Evolutionary conservation across 2,329 filamentous ascomycete species (phyloP).

Genomic region (Colletotrichum sansevieriae): DNA sequence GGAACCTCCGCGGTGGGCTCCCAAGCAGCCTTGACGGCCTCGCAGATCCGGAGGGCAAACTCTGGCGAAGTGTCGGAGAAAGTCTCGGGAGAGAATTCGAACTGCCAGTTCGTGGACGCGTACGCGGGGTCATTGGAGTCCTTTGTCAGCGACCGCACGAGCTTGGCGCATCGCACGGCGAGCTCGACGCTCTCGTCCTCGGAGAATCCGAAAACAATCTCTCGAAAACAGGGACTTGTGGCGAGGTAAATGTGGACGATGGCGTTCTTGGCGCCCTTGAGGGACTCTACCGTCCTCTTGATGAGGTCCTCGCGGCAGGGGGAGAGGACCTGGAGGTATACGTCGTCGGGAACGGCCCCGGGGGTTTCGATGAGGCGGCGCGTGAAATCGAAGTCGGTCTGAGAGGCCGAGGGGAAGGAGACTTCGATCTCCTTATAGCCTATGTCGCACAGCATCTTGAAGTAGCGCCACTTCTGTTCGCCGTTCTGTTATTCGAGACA

Average conservation of each 20-base stretch:
- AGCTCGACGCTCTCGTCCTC: conserved; percentile 85
- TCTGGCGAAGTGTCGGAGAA: conserved; percentile 93
- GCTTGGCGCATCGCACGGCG: conserved; percentile 87
- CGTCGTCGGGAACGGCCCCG: conserved; percentile 86
- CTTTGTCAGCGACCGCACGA: conserved; percentile 91
- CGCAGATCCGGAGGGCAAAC: conserved; percentile 85
- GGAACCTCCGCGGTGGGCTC: conserved; percentile 72
- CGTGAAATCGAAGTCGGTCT: conserved; percentile 97
- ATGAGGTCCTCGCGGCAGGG: conserved; percentile 95
- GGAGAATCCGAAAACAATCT: conserved; percentile 88
- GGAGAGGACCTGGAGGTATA: conserved; percentile 91
- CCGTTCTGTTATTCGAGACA: conserved; percentile 73
- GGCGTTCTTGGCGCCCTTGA: conserved; percentile 91
- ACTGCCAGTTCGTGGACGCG: conserved; percentile 76
- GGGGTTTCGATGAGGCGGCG: conserved; percentile 87
- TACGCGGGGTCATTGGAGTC: conserved; percentile 66
- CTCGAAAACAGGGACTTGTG: conserved; percentile 86
- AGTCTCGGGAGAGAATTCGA: conserved; percentile 87
- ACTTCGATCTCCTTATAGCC: conserved; percentile 99
- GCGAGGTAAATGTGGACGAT: conserved; percentile 97
- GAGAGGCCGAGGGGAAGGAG: conserved; percentile 93
- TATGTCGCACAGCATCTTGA: conserved; percentile 91
- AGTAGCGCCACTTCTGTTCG: conserved; percentile 95
- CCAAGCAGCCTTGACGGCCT: conserved; percentile 96
- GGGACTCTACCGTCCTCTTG: conserved; percentile 86